Percentiles rank a stretch among this genome's conserved stretches.
These are phyloP conservation scores for Adansonia grandidieri DNA, from an alignment of 441 rosid species.

Conservation along the genomic window DNA sequence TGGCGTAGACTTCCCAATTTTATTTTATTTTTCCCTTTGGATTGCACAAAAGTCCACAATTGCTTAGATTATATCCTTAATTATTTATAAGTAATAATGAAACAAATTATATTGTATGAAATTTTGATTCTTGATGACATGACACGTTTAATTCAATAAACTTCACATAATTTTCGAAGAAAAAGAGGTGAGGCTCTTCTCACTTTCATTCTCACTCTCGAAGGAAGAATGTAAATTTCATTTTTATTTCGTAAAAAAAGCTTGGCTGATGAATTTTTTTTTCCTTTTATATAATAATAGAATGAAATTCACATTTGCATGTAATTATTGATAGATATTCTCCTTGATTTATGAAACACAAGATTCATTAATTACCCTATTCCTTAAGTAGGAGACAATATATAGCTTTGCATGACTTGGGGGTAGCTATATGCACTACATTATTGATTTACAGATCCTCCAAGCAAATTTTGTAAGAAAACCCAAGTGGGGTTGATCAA, in stretches of 20 bases:
- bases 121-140: background rate
- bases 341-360: background rate
- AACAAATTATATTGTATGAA: background rate
- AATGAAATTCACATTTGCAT: background rate
- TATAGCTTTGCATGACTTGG: background rate
- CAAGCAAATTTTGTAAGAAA: background rate
- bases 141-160: background rate
- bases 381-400: background rate
- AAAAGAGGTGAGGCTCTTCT: too few species aligned
- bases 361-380: background rate
- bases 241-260: too few species aligned
- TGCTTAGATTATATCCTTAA: background rate
- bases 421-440: background rate
- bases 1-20: background rate
- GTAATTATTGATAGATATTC: background rate
- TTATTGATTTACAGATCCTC: background rate
- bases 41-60: background rate
- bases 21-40: background rate
- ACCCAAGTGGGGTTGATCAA: background rate
- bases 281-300: too few species aligned
- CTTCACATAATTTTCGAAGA: background rate
- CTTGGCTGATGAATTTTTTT: too few species aligned
- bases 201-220: background rate
- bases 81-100: too few species aligned
- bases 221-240: too few species aligned